phyloP scores from a whole-genome alignment of 2,329 filamentous ascomycete genomes.

The Phialemoniopsis sp. region DNA sequence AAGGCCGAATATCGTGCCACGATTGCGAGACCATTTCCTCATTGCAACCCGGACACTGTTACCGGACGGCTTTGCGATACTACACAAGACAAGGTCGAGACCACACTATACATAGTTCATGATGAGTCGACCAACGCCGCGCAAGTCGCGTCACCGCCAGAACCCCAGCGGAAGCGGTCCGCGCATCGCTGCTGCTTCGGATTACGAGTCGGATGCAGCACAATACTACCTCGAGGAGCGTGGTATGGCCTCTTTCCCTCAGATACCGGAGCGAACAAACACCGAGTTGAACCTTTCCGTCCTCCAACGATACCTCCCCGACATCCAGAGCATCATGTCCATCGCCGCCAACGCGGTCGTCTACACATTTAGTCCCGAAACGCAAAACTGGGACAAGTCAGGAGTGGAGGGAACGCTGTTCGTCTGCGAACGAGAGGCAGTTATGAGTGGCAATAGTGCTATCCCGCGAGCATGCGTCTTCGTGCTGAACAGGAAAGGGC shows the following conservation, averaged over 20 bases:
- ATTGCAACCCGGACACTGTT: no score
- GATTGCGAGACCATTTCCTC: no score
- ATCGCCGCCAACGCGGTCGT: slow-evolving; percentile 84
- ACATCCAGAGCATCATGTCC: slow-evolving; percentile 68
- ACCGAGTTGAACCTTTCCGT: slow-evolving; percentile 85
- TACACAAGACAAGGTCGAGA: no score
- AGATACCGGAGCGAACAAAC: slow-evolving; percentile 64
- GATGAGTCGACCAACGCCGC: slow-evolving; percentile 41
- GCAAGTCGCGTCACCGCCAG: slow-evolving; percentile 19
- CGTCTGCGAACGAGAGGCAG: slow-evolving; percentile 62
- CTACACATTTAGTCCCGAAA: slow-evolving; percentile 68
- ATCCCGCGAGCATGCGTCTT: slow-evolving; percentile 55
- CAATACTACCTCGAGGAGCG: slow-evolving; percentile 36
- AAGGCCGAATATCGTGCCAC: no score
- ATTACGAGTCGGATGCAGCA: slow-evolving; percentile 65
- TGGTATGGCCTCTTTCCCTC: slow-evolving; percentile 35
- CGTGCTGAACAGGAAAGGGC: slow-evolving; percentile 66
- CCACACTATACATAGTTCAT: no score
- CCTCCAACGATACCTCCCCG: slow-evolving; percentile 74
- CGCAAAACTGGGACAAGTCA: slow-evolving; percentile 76
- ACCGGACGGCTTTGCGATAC: no score
- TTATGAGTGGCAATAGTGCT: slow-evolving; percentile 18
- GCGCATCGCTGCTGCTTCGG: slow-evolving; percentile 36
- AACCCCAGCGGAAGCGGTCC: slow-evolving; percentile 26
- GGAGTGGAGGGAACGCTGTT: slow-evolving; percentile 87